Base-by-base conservation (phyloP, 1,139 yeast species). In the Yamadazyma taylorii region DNA sequence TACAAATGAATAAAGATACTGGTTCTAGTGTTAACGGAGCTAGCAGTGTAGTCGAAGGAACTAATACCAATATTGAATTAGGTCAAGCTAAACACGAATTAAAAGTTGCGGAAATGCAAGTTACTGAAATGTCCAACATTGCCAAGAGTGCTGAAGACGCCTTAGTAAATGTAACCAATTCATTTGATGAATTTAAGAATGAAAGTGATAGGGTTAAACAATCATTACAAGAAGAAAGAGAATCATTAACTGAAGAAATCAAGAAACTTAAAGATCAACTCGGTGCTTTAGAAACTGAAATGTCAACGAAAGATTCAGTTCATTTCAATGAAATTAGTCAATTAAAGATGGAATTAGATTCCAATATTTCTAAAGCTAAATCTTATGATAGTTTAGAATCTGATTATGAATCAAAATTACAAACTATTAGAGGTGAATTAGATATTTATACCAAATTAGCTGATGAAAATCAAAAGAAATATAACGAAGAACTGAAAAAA, bases 401-500 rank as follows among this genome's bases (percentile, higher is more conserved):
- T 1, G 71, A 66, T 41, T 67, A 60, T 37, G 69, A 67, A 33
- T 46, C 47, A n/a, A 65, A 62, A 41, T 39, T 70, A 13, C 40
- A 50, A 2, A 48, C 64, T 2, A 40, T 69, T 13, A 54, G 53
- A 21, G 45, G 50, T 2, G 87, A 85, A 41, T 60, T 84, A 40
- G 66, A 68, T 24, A 61, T 66, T 24, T 87, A 82, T 50, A 66
- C 69, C 2, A 62, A 70, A 22, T 54, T 74, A 36, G 75, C 80
- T 2, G 56, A 64, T 33, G 76, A 69, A 9, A 63, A 68, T 24
- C 85, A 79, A 51, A 56, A 59, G 36, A 80, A 76, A 47, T 81
- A 80, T 47, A 81, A 81, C 40, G 62, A 63, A 32, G 89, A 81
- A 50, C 63, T 78, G 30, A 67, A 67, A 33, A 78, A 79, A 50